A percentile compares a stretch with the other conserved stretches of the same genome.
Evolutionary conservation across 345 rosid genomes (phyloP).

Genomic region (Chamaenerion angustifolium): DNA sequence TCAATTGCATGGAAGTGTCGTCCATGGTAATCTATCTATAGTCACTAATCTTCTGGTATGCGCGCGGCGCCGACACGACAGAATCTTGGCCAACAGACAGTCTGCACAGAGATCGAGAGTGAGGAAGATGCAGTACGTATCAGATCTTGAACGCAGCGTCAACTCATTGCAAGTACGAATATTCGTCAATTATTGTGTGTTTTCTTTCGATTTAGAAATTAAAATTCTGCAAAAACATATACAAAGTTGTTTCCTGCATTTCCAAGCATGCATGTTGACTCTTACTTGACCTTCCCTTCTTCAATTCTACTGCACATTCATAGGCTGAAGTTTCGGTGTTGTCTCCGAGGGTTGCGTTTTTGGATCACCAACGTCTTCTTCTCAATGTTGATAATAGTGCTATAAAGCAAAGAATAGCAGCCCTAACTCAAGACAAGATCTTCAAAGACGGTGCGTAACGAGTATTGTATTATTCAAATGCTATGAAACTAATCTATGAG

Average conservation of each 20-base stretch:
- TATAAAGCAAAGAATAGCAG: conserved; percentile 90
- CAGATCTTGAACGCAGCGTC: conserved; percentile 85
- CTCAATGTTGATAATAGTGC: conserved; percentile 74
- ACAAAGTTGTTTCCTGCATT: too few species aligned
- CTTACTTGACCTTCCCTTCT: too few species aligned
- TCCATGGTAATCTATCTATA: too few species aligned
- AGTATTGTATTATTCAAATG: too few species aligned
- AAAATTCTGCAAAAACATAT: too few species aligned
- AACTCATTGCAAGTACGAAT: conserved; percentile 55
- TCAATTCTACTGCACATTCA: conserved; percentile 1
- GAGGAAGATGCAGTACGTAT: conserved; percentile 73
- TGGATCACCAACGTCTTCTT: conserved; percentile 83
- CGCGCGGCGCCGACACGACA: conserved; percentile 8
- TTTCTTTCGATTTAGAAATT: too few species aligned
- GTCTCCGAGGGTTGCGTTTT: conserved; percentile 71
- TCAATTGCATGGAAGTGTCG: too few species aligned
- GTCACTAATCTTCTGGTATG: background rate
- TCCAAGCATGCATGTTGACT: too few species aligned
- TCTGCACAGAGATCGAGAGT: conserved; percentile 90
- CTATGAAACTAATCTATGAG: too few species aligned
- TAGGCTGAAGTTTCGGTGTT: conserved; percentile 86
- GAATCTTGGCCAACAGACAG: conserved; percentile 83
- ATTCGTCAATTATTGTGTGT: too few species aligned
- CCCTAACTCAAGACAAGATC: conserved; percentile 78
- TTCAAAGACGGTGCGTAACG: conserved; percentile 85